Evolutionary conservation across 495 filamentous ascomycete species (phyloP).

Genomic region (Recurvomyces mirabilis): DNA sequence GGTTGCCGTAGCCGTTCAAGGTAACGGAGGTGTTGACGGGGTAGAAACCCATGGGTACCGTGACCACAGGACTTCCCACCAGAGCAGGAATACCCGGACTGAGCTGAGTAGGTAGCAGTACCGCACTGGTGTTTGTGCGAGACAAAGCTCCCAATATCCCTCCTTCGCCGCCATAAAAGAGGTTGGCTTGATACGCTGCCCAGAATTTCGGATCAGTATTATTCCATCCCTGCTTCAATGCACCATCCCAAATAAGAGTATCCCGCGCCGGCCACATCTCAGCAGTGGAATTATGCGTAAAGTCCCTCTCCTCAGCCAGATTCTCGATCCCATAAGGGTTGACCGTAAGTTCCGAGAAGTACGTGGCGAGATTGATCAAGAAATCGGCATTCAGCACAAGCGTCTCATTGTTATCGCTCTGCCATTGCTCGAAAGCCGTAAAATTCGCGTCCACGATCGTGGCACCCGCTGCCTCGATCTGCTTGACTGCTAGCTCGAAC

Average conservation of each 20-base stretch:
- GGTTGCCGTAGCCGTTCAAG: conserved; percentile 30
- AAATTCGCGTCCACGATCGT: conserved; percentile 44
- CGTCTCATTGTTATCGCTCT: conserved; percentile 20
- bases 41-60: conserved; percentile 43
- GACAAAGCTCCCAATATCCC: conserved; percentile 40
- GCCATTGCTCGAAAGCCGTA: conserved; percentile 33
- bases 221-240: conserved; percentile 30
- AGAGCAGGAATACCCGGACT: conserved; percentile 37
- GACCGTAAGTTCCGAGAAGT: conserved; percentile 31
- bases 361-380: conserved; percentile 25
- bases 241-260: conserved; percentile 37
- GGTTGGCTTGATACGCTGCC: conserved; percentile 31
- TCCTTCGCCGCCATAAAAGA: conserved; percentile 37
- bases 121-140: conserved; percentile 38
- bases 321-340: conserved; percentile 31
- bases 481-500: conserved; percentile 36
- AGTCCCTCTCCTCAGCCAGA: conserved; percentile 34
- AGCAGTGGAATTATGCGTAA: conserved; percentile 34
- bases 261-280: conserved; percentile 43
- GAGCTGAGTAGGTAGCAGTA: conserved; percentile 40
- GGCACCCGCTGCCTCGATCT: conserved; percentile 39
- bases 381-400: conserved; percentile 31
- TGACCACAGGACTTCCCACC: conserved; percentile 40
- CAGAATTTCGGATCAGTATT: conserved; percentile 30
- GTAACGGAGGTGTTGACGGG: conserved; percentile 35